Evolutionary conservation across 179 eudicot species (phyloP).

Genomic region (Drosera spatulata): DNA sequence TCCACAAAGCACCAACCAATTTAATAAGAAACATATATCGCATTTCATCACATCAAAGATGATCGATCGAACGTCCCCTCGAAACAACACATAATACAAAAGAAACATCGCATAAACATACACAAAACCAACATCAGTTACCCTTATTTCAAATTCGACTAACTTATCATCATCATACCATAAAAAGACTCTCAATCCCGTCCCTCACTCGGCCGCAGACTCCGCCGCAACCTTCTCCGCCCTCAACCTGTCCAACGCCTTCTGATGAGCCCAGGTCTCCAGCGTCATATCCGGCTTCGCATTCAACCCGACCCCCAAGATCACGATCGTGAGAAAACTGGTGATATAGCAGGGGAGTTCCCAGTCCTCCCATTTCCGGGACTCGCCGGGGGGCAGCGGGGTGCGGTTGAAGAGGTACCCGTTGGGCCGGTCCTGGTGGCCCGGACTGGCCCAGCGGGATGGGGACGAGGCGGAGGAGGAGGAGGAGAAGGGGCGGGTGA

Average conservation of each 20-base stretch:
- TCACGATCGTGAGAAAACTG: slow-evolving; percentile 74
- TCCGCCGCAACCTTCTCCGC: slow-evolving; percentile 19
- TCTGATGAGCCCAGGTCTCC: slow-evolving; percentile 93
- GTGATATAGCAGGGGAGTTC: slow-evolving; percentile 91
- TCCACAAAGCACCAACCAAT: too few relatives aligned
- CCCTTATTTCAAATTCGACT: too few relatives aligned
- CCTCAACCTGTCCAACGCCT: slow-evolving; percentile 77
- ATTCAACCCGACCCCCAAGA: slow-evolving; percentile 72
- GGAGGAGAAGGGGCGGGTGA: slow-evolving; percentile 39
- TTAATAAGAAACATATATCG: too few relatives aligned
- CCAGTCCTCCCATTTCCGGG: slow-evolving; percentile 94
- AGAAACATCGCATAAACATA: too few relatives aligned
- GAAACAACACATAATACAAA: too few relatives aligned
- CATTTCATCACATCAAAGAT: too few relatives aligned
- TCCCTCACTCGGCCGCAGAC: too few relatives aligned
- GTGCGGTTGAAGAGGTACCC: slow-evolving; percentile 73
- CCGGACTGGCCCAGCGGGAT: slow-evolving; percentile 63
- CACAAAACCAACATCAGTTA: too few relatives aligned
- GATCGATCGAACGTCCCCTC: too few relatives aligned
- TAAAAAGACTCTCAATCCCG: too few relatives aligned
- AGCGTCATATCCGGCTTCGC: slow-evolving; percentile 88
- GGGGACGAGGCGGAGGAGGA: slow-evolving; percentile 10
- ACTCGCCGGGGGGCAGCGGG: slow-evolving; percentile 66
- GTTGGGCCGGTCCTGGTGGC: slow-evolving; percentile 87
- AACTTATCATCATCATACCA: too few relatives aligned